phyloP scores from a whole-genome alignment of 2,329 filamentous ascomycete genomes.

The Hypomyces perniciosus region DNA sequence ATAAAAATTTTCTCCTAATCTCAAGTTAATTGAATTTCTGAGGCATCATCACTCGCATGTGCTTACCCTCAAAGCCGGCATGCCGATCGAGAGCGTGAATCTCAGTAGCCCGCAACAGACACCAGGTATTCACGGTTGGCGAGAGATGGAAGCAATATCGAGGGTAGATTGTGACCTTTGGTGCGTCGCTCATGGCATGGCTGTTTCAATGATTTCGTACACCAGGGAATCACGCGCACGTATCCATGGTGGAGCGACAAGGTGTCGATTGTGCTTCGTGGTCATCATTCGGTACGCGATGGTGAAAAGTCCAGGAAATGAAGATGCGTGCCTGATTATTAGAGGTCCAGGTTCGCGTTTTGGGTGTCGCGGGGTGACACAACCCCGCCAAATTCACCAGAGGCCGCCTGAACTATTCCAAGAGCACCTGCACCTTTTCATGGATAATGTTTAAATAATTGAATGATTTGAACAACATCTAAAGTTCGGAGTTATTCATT shows the following conservation, averaged over 20 bases:
- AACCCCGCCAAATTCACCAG: too few species aligned
- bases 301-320: background rate
- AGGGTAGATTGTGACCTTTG: conserved; percentile 43
- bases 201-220: conserved; percentile 15
- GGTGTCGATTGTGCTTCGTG: background rate
- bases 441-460: too few species aligned
- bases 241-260: background rate
- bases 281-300: background rate
- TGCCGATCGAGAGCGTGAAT: conserved; percentile 42
- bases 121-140: conserved; percentile 55
- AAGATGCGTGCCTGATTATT: background rate
- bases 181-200: conserved; percentile 46
- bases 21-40: background rate
- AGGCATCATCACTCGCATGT: background rate
- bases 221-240: conserved; percentile 4
- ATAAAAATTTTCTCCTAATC: conserved; percentile 48
- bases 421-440: too few species aligned
- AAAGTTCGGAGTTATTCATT: too few species aligned
- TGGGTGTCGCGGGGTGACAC: too few species aligned
- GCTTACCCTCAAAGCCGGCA: conserved; percentile 48
- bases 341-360: too few species aligned
- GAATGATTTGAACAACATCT: too few species aligned
- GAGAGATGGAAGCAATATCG: conserved; percentile 59
- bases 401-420: too few species aligned
- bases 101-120: conserved; percentile 47